A percentile compares a stretch with the other conserved stretches of the same genome.
These are phyloP conservation scores for Jasminum sambac DNA, from an alignment of 257 asterid species.

Conservation along the genomic window DNA sequence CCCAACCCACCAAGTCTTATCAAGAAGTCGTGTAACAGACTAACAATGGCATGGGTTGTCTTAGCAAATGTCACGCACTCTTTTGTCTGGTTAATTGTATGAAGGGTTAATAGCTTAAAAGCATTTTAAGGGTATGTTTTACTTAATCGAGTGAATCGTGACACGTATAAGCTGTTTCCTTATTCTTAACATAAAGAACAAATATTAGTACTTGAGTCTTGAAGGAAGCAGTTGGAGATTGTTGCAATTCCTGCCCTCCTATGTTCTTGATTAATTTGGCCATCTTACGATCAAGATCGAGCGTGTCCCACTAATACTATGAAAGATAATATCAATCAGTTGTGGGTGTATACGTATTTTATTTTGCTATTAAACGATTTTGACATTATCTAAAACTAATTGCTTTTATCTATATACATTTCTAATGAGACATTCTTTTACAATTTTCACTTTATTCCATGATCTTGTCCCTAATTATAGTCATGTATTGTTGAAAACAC, in stretches of 20 bases:
- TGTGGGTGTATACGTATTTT: too few species aligned
- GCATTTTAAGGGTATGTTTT: neutral
- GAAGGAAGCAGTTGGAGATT: neutral
- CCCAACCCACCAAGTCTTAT: conserved; percentile 18
- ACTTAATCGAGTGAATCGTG: neutral
- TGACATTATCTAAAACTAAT: too few species aligned
- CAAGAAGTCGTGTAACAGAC: neutral
- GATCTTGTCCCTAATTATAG: too few species aligned
- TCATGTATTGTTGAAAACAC: too few species aligned
- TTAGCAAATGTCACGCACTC: conserved; percentile 27
- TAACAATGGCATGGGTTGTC: conserved; percentile 4
- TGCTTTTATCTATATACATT: too few species aligned
- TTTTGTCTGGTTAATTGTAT: conserved; percentile 22
- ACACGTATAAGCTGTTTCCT: neutral
- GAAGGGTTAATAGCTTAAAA: conserved; percentile 7
- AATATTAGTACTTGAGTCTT: neutral
- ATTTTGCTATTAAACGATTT: too few species aligned
- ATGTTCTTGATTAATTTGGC: neutral
- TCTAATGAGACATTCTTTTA: too few species aligned
- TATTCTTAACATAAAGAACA: neutral
- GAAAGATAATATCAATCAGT: too few species aligned
- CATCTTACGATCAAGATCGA: neutral
- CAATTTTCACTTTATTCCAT: too few species aligned
- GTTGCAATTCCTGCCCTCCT: neutral
- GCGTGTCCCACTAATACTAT: neutral